A percentile compares a stretch with the other conserved stretches of the same genome.
Evolutionary conservation across 2,329 filamentous ascomycete genomes (phyloP).

Genomic region (Xylariaceae sp.): DNA sequence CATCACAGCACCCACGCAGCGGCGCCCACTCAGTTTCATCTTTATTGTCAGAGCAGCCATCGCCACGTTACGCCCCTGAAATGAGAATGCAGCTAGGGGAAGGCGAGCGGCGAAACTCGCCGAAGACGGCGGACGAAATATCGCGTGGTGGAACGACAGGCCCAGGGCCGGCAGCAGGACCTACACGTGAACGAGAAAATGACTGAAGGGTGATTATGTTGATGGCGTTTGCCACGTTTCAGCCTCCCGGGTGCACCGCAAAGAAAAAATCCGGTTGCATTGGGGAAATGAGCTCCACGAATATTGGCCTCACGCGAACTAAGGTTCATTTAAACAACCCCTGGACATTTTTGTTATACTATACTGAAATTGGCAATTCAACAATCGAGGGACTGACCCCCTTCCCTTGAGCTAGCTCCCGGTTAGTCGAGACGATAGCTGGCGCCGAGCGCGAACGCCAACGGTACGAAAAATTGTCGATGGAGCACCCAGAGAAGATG

Average conservation of each 20-base stretch:
- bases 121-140: slow-evolving; percentile 40
- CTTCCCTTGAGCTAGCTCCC: background rate
- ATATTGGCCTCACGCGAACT: slow-evolving; percentile 9
- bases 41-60: slow-evolving; percentile 45
- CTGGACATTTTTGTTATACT: background rate
- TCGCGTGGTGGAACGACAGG: slow-evolving; percentile 36
- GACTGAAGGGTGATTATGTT: slow-evolving; percentile 17
- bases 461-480: background rate
- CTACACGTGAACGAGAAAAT: slow-evolving; percentile 23
- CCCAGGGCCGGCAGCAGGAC: slow-evolving; percentile 31
- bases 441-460: background rate
- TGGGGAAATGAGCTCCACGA: slow-evolving; percentile 14
- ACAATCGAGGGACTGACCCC: background rate
- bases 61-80: slow-evolving; percentile 35
- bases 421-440: background rate
- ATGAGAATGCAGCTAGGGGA: slow-evolving; percentile 34
- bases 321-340: slow-evolving; percentile 4
- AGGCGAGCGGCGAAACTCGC: slow-evolving; percentile 37
- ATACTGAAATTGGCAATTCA: background rate
- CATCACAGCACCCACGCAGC: slow-evolving; percentile 38
- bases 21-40: slow-evolving; percentile 49
- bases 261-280: slow-evolving; percentile 6
- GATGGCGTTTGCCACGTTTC: slow-evolving; percentile 18
- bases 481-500: background rate
- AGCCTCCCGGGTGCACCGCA: slow-evolving; percentile 14